Evolutionary conservation across 192 early-diverging fungal species (phyloP).

Genomic region (Linnemannia hyalina): DNA sequence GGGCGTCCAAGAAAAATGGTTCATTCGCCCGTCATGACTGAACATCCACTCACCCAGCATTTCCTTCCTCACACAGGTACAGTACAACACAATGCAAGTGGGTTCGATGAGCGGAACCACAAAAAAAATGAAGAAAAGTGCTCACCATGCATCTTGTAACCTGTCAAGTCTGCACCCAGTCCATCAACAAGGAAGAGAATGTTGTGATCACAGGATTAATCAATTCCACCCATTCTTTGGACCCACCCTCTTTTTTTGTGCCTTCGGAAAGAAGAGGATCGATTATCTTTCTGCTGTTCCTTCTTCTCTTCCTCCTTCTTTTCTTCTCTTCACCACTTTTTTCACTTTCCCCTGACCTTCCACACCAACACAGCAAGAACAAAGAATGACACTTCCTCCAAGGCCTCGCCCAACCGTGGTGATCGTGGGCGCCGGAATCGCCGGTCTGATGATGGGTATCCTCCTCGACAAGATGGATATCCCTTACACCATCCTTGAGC

Average conservation of each 20-base stretch:
- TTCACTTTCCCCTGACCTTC: background rate
- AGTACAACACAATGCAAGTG: background rate
- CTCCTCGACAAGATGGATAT: slow-evolving; percentile 23
- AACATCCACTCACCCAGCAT: too few species aligned
- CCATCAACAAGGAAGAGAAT: background rate
- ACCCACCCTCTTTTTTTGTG: background rate
- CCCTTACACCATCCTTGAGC: slow-evolving; percentile 25
- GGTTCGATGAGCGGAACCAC: background rate
- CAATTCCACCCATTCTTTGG: background rate
- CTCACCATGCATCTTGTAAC: background rate
- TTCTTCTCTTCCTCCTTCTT: background rate
- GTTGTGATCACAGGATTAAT: background rate
- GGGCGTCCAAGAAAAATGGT: background rate
- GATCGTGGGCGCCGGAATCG: slow-evolving; percentile 27
- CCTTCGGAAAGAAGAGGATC: background rate
- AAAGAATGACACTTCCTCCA: background rate
- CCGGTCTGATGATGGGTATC: slow-evolving; percentile 22
- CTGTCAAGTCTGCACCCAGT: background rate
- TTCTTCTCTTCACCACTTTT: too few species aligned
- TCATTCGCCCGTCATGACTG: background rate
- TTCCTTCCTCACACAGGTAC: background rate
- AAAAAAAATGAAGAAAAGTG: background rate
- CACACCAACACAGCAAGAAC: background rate
- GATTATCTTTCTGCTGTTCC: background rate
- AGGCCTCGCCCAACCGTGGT: slow-evolving; percentile 1